Evolutionary conservation across 768 basidiomycete species (phyloP), one percentile per base, ranked within the genome.

Genomic region (Sarcomyxa edulis): DNA sequence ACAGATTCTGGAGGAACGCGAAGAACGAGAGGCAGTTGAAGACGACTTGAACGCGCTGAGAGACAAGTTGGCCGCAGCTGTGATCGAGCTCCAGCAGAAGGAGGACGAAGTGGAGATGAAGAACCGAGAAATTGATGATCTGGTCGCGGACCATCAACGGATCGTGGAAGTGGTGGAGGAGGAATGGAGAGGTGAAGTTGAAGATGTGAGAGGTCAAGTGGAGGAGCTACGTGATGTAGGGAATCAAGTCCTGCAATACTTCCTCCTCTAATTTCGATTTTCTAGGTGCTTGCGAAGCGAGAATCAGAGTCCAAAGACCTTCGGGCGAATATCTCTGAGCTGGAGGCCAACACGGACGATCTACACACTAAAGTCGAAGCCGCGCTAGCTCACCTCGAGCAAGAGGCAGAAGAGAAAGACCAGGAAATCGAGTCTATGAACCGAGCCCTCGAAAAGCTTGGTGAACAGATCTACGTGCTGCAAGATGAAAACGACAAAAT

Each of bases 161-260:
- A 82, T 87, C 37, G 76, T 90, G 3, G 72, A 74, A 14, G 71
- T 74, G 2, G 81, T 91, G 6, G 87, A 90, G 50, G 76, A 81
- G 29, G 87, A 89, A 49, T 95, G 91, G 91, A 66, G 83, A 39
- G 86, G 84, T 3, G 93, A 95, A 53, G 80, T 94, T 2, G 80
- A 90, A 45, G 88, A 91, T 47, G 79, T 80, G 2, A 70, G 82
- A 43, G 73, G 68, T 3, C 88, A 89, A 48, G 77, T 83, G 1
- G 88, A 91, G 40, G 88, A 94, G 56, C 67, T 88, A 11, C 71
- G 73, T 18, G 85, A 86, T 57, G 84, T 87, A 52, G 41, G 72
- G n/a, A n/a, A 63, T 19, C n/a, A 2, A 42, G 22, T 27, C 27
- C 5, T 27, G 29, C 40, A 14, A 20, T 5, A 12, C 1, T 1